Evolutionary conservation across 805 yeast species (phyloP).

Genomic region (Sugiyamaella qingdaonensis): DNA sequence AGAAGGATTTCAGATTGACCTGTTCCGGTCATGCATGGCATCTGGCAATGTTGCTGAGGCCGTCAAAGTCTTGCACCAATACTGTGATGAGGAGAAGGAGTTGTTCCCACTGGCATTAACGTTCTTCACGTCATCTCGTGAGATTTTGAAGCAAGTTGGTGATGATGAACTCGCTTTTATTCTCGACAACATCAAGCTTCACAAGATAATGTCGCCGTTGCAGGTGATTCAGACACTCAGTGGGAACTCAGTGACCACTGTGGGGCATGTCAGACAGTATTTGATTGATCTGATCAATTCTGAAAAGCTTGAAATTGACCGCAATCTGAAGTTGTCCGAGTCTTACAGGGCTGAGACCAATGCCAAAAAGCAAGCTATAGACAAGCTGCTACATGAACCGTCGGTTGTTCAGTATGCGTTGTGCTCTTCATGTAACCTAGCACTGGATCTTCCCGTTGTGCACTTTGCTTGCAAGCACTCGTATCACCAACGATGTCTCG

Average conservation of each 20-base stretch:
- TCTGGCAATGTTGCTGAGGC: constrained; percentile 56
- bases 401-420: constrained; percentile 55
- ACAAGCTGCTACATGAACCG: constrained; percentile 45
- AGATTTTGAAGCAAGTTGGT: constrained; percentile 49
- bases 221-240: constrained; percentile 73
- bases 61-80: constrained; percentile 50
- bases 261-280: constrained; percentile 69
- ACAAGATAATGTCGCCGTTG: constrained; percentile 60
- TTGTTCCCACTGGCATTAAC: constrained; percentile 62
- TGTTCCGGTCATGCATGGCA: constrained; percentile 62
- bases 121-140: constrained; percentile 54
- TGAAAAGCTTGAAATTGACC: constrained; percentile 61
- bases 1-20: constrained; percentile 51
- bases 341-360: constrained; percentile 66
- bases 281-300: constrained; percentile 56
- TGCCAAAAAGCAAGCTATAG: constrained; percentile 50
- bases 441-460: constrained; percentile 70
- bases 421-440: constrained; percentile 62
- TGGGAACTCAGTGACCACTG: constrained; percentile 55
- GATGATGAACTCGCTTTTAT: constrained; percentile 47
- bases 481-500: constrained; percentile 75
- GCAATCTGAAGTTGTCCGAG: constrained; percentile 59
- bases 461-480: constrained; percentile 86
- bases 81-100: constrained; percentile 60
- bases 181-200: constrained; percentile 48